Evolutionary conservation across 352 stramenopile species (phyloP), one percentile per base, ranked within the genome.

Genomic region (Pythium dissotocum): DNA sequence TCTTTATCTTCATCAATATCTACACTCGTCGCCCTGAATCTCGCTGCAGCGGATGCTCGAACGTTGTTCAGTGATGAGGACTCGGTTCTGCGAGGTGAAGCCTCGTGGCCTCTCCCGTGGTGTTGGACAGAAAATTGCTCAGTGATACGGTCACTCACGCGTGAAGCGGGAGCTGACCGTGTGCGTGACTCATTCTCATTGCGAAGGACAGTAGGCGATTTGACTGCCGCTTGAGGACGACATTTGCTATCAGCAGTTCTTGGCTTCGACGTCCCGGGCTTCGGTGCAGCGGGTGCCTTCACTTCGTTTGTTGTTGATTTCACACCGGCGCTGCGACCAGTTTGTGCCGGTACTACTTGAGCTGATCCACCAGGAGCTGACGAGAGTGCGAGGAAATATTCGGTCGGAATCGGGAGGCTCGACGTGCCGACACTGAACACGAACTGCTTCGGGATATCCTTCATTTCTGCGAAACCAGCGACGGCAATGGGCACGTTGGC

Each of bases 381-480:
- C 8, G 12, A 61, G 7, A 60, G 1, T 18, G 46, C 56, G 33
- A 52, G 61, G 65, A 91, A 90, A 61, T 93, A 93, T 61, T 85
- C 54, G 12, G 80, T 91, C 6, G 78, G 74, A 55, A 89, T 72
- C 5, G 75, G 65, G 12, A 72, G 48, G 49, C 61, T 77, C 2
- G 70, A 72, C 4, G 65, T 70, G n/a, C 65, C 71, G 4, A 42
- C 53, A 26, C 73, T 77, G 64, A 92, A 89, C 9, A 83, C 55
- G n/a, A 92, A 93, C 48, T 90, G 81, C 28, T 74, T 75, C 0
- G 83, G 84, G n/a, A 92, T 89, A 18, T 87, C 80, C 24, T 74
- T 78, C 65, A 78, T 81, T 4, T 77, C 72, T 2, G 75, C 63
- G 44, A 73, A 76, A 14, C 30, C 18, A 12, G 64, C 73, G 38